Base-by-base conservation (phyloP, 805 yeast genomes). In the Cyberlindnera suaveolens region DNA sequence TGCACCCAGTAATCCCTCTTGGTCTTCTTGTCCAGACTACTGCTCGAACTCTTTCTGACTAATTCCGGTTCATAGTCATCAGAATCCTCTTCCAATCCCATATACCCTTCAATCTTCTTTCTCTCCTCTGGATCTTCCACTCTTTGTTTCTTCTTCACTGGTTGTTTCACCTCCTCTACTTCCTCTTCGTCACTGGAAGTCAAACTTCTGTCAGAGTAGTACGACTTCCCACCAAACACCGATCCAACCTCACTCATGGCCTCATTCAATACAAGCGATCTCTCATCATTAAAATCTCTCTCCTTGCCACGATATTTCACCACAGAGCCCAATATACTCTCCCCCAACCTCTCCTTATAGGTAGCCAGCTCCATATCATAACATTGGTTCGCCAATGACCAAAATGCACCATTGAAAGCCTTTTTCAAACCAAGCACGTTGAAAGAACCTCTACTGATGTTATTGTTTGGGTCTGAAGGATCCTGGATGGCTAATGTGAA, bases 371-470 rank as follows among this genome's bases (percentile, higher is more conserved):
- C 75, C 63, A 88, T 65, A 36, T 79, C 85, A 61, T 82, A 87
- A 58, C 96, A 86, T 51, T 80, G 77, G 52, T 82, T 83, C 0
- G 80, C 76, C 31, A 89, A 65, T 42, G 88, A 59, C 56, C 85
- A 93, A 65, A 72, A 89, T 0, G 96, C 96, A 34, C 96, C 96
- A 15, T 82, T 81, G 66, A 91, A 89, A 0, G 96, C 87, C 52
- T 87, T 80, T 57, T 85, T 86, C 44, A 91, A 74, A 53, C 82
- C 86, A 32, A 87, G 65, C 34, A 87, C 67, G 60, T 89, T 89
- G 66, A 80, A 87, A 2, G 95, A 80, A 5, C 96, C 86, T 52
- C 96, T 71, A 37, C 93, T 80, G 38, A 91, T 82, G 60, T 91
- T 91, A 57, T 91, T 91, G n/a, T 67, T 50, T 2, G 80, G 68